Base-by-base conservation (phyloP, 345 rosid genomes). In the Murraya paniculata region DNA sequence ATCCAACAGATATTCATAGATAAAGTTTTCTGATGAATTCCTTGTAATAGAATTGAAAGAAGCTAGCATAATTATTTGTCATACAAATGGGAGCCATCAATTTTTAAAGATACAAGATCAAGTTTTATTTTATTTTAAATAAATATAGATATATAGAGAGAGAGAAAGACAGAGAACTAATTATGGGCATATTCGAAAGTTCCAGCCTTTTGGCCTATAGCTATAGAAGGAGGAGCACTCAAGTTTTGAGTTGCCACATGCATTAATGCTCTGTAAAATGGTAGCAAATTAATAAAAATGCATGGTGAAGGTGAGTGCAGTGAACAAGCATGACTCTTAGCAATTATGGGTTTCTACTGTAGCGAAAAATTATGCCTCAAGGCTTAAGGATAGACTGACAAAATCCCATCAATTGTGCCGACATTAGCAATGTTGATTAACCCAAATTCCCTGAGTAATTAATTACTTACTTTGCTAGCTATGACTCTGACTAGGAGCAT, bases 341-440 rank as follows among this genome's bases (percentile, higher is more conserved):
- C 64, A 74, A 74, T 62, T 27, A 62, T 74, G 14, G 19, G 6
- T 21, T 4, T 22, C 24, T 27, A 41, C 22, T 62, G 71, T 21
- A 31, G 78, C 31, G 24, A 30, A 74, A 45, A 75, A 64, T 45
- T 45, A 64, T 64, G 69, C 45, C 9, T 38, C 41, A 4, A 13
- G 61, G 60, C 50, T 11, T 18, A 45, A 45, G 50, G 50, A 45
- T 45, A 64, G 69, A 48, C 48, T 30, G 71, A 64, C 78, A 75
- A 61, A 75, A 57, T 35, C 22, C 36, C 82, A 68, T 36, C 48
- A 74, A 58, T 74, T 62, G 13, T 59, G 82, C 82, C 82, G 75
- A 80, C 82, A 80, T 74, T 33, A 80, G 75, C 64, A 74, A 68
- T 68, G 38, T 48, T 48, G 78, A 58, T 74, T 71, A 60, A 62